Base-by-base conservation (phyloP, 2,329 filamentous ascomycete genomes). In the Lizonia empirigonia region DNA sequence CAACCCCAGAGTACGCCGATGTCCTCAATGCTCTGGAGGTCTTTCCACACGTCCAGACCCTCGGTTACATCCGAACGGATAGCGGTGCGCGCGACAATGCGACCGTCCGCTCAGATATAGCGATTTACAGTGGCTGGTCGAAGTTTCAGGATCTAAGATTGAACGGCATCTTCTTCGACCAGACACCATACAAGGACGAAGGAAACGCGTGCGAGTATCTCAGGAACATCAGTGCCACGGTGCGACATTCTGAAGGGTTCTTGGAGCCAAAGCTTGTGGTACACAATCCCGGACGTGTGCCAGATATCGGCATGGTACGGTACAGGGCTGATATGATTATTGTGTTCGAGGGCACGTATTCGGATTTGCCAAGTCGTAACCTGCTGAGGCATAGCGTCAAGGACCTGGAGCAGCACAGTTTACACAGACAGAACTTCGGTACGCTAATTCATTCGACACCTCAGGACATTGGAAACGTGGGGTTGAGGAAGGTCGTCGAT, bases 81-180 rank as follows among this genome's bases (percentile, higher is more conserved):
- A 80, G 79, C 55, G 71, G 70, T 1, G 65, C 35, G 8, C 46
- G 59, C 15, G 46, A 52, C 10, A 57, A 60, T 9, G 48, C 53
- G 3, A 56, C 54, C 1, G 52, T 69, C 2, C 56, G 56, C 13
- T 38, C 61, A 27, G 79, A 82, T 44, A 75, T 82, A 33, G 70
- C 70, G 27, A 73, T 64, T 2, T 82, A 82, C 50, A 74, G 74
- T 5, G 72, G 68, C 5, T 82, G 79, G 79, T 62, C 65, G 4
- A 68, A 70, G 12, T 65, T 80, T 23, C 44, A 46, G 7, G 40
- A 52, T 15, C 38, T 68, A 6, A 49, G 39, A 0, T 64, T 81
- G 47, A 68, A 74, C 32, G 80, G 79, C 45, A 78, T 82, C 50
- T 81, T 79, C 63, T 78, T 82, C 48, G 78, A 81, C 55, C 77